Evolutionary conservation across 1,139 yeast genomes (phyloP), one percentile per base, ranked within the genome.

Genomic region (Suhomyces yuchorum): DNA sequence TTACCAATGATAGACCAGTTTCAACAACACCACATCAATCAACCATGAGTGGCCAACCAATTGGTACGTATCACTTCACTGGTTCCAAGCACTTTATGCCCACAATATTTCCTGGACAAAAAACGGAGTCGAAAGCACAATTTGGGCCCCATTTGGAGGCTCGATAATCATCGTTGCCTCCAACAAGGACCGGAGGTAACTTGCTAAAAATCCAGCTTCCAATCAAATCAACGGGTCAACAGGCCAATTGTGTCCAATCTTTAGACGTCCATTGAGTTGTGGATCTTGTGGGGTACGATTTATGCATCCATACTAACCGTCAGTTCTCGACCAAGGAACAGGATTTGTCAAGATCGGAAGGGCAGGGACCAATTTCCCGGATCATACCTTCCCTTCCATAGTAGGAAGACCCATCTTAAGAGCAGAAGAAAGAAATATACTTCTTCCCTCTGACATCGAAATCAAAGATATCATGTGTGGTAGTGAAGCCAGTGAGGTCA

Each of bases 251-350:
- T 26, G 14, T 9, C 11, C 5, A 3, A 9, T 26, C 8, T 4
- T 26, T 26, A 6, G n/a, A 11, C 30, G 2, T 26, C 14, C 15
- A 30, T 14, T 30, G 17, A 14, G 8, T 14, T 8, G 34, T 4
- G 8, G 6, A 18, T 9, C 4, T 30, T 14, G 18, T 4, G 6
- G n/a, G 12, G 8, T 11, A 14, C 35, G n/a, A n/a, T 40, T 8
- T 15, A 11, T 34, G 23, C 18, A 26, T 37, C 23, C 23, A 23
- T 52, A 60, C 61, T 51, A 59, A 58, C 57, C 34, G 40, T 37
- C 62, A 83, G 98, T 93, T 60, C 91, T 95, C 60, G 99, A 93
- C 73, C 99, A 95, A 75, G 99, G 99, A 74, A 93, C 99, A 42
- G 99, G 99, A 54, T 93, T 93, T 65, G 93, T 87, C 40, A 87